phyloP scores from a whole-genome alignment of 169 alveolate genomes.

The Cryptosporidium canis region DNA sequence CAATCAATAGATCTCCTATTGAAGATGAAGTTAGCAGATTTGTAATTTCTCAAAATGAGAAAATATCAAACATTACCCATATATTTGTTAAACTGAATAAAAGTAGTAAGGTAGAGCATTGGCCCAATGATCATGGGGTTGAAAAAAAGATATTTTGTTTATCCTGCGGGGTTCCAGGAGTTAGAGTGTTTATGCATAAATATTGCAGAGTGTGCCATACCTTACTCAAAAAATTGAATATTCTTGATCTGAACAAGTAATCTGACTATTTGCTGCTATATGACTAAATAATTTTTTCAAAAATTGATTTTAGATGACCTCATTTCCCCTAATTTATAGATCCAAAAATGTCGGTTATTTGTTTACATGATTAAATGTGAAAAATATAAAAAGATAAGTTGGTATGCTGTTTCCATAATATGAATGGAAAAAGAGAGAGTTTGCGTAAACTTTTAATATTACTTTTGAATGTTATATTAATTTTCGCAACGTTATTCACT shows the following conservation, averaged over 20 bases:
- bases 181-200: not conserved
- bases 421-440: not conserved
- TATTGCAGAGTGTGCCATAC: not conserved
- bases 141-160: not conserved
- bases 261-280: not conserved
- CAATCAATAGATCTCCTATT: conserved; percentile 20
- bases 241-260: not conserved
- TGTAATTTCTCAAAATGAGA: conserved; percentile 13
- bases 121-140: not conserved
- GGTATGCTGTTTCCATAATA: not conserved
- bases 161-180: not conserved
- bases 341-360: not conserved
- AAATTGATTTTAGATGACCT: not conserved
- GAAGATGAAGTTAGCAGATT: conserved; percentile 39
- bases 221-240: not conserved
- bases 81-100: conserved; percentile 13
- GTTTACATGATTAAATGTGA: not conserved
- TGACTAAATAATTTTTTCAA: too few relatives aligned
- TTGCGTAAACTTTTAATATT: not conserved
- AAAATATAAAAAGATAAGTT: not conserved
- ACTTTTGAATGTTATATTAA: not conserved
- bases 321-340: not conserved
- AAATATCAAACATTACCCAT: conserved; percentile 30
- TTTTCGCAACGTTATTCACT: not conserved
- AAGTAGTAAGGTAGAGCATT: not conserved